Conservation (phyloP, 1,284 basidiomycete species). For the Austroboletus niveus region DNA sequence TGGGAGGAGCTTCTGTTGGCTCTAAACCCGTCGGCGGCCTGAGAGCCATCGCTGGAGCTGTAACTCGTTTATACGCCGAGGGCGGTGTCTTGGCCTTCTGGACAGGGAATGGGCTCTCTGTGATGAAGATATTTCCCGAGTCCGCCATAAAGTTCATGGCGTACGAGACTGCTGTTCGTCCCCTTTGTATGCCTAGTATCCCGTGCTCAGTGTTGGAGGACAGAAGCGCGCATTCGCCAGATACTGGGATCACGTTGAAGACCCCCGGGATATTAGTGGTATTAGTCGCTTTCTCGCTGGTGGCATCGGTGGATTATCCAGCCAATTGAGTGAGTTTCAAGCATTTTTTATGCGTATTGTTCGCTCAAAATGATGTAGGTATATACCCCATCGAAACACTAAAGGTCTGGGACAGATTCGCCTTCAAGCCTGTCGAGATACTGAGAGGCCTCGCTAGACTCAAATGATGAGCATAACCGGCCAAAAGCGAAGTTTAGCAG, state of each 20-base stretch:
- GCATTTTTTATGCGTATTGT: background rate
- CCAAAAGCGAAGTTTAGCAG: slow-evolving; percentile 57
- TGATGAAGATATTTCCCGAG: slow-evolving; percentile 94
- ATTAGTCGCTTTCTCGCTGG: slow-evolving; percentile 92
- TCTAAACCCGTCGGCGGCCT: slow-evolving; percentile 56
- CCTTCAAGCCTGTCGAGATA: background rate
- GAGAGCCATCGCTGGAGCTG: slow-evolving; percentile 69
- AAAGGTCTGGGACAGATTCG: slow-evolving; percentile 49
- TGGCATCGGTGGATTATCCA: slow-evolving; percentile 92
- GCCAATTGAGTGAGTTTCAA: slow-evolving; percentile 77
- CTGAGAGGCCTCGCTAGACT: slow-evolving; percentile 50
- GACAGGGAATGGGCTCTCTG: slow-evolving; percentile 82
- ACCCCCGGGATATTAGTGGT: slow-evolving; percentile 88
- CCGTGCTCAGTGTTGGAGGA: slow-evolving; percentile 17
- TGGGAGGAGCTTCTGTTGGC: slow-evolving; percentile 51
- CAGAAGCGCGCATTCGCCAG: slow-evolving; percentile 93
- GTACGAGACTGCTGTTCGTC: slow-evolving; percentile 87
- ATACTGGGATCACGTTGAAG: slow-evolving; percentile 89
- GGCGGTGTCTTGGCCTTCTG: slow-evolving; percentile 92
- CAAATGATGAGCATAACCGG: slow-evolving; percentile 89
- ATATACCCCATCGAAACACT: slow-evolving; percentile 90
- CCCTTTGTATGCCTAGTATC: slow-evolving; percentile 12
- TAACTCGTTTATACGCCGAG: slow-evolving; percentile 79
- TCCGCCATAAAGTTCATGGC: slow-evolving; percentile 98
- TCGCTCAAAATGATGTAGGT: slow-evolving; percentile 44